phyloP scores from a whole-genome alignment of 1,284 basidiomycete genomes.

The Macrocystidia cucumis region DNA sequence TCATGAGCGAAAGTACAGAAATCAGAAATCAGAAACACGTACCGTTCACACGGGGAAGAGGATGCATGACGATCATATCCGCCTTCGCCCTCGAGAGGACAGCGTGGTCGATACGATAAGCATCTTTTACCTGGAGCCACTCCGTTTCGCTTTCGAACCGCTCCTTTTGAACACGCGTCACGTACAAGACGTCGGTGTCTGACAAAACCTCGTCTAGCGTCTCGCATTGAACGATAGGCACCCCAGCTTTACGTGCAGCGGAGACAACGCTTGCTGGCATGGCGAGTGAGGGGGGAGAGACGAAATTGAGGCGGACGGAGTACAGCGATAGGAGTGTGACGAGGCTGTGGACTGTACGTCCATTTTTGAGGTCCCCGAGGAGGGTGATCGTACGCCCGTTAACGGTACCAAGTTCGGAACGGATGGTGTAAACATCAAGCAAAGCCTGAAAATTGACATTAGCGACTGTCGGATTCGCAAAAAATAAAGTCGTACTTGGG shows the following conservation, averaged over 20 bases:
- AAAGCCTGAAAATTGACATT: slow-evolving; percentile 55
- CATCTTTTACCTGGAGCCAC: slow-evolving; percentile 90
- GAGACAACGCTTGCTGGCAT: slow-evolving; percentile 89
- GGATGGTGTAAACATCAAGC: slow-evolving; percentile 95
- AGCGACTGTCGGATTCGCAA: slow-evolving; percentile 4
- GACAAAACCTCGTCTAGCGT: slow-evolving; percentile 86
- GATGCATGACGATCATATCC: slow-evolving; percentile 98
- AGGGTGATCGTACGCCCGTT: slow-evolving; percentile 94
- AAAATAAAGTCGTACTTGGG: slow-evolving; percentile 54
- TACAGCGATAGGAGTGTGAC: slow-evolving; percentile 92
- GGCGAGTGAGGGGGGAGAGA: slow-evolving; percentile 83
- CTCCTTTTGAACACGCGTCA: slow-evolving; percentile 95
- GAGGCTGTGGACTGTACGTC: slow-evolving; percentile 94
- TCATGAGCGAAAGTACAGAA: slow-evolving; percentile 1
- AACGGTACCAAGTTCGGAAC: slow-evolving; percentile 96
- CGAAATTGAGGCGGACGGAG: slow-evolving; percentile 93
- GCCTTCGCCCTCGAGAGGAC: slow-evolving; percentile 89
- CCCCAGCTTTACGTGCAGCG: slow-evolving; percentile 78
- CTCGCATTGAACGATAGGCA: slow-evolving; percentile 75
- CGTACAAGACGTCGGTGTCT: slow-evolving; percentile 96
- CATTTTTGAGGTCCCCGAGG: slow-evolving; percentile 97
- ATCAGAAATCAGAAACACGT: slow-evolving; percentile 16
- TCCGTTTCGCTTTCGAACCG: slow-evolving; percentile 79
- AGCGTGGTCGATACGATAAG: slow-evolving; percentile 92
- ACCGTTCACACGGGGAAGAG: slow-evolving; percentile 89